These are phyloP conservation scores for Gossypium thurberi DNA, from an alignment of 345 rosid species.

Conservation along the genomic window DNA sequence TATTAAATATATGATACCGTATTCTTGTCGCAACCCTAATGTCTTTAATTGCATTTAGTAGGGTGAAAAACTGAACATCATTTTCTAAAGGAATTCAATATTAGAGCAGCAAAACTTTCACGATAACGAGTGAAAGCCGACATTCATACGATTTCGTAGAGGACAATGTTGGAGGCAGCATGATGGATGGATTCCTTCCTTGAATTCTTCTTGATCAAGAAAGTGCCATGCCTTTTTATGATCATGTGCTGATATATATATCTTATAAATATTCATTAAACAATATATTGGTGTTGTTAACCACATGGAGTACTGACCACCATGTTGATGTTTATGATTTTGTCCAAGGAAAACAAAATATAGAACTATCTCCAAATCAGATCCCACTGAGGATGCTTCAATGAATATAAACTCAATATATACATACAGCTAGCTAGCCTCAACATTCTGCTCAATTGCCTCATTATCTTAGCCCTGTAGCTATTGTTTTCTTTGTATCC, in stretches of 20 bases:
- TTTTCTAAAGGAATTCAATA: too few relatives aligned
- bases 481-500: background rate
- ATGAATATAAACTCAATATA: background rate
- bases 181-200: background rate
- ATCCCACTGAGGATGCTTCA: background rate
- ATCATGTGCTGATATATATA: background rate
- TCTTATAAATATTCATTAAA: background rate
- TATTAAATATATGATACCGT: too few relatives aligned
- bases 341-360: background rate
- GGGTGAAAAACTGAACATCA: too few relatives aligned
- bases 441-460: background rate
- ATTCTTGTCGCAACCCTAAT: too few relatives aligned
- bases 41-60: too few relatives aligned
- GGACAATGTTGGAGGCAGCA: background rate
- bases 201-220: background rate
- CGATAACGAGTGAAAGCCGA: too few relatives aligned
- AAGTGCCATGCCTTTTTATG: background rate
- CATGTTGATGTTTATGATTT: background rate
- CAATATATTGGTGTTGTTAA: background rate
- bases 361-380: background rate
- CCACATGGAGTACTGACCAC: background rate
- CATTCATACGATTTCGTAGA: too few relatives aligned
- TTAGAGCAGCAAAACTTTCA: too few relatives aligned
- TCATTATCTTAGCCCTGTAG: background rate
- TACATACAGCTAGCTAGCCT: background rate